Evolutionary conservation across 140 eudicot genomes (phyloP).

Genomic region (Anethum foeniculum): DNA sequence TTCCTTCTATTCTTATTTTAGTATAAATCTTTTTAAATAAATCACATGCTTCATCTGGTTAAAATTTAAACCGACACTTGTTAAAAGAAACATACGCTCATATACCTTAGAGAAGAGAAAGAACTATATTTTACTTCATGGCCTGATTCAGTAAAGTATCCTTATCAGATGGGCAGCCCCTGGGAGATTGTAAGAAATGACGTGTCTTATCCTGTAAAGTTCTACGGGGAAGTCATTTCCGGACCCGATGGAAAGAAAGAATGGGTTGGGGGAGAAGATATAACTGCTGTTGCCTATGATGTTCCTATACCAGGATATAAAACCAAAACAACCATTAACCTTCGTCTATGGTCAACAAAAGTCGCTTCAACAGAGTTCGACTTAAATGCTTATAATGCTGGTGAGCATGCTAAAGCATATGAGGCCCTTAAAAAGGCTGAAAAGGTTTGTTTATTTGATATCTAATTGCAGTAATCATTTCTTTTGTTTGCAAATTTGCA

Average conservation of each 20-base stretch:
- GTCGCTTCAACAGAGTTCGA: constrained; percentile 60
- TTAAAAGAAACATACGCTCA: not conserved
- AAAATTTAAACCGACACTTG: not conserved
- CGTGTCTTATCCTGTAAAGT: constrained; percentile 84
- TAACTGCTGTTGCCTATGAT: constrained; percentile 81
- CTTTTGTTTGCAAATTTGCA: not conserved
- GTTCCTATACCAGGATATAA: constrained; percentile 94
- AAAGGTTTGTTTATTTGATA: constrained; percentile 33
- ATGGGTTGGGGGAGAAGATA: constrained; percentile 93
- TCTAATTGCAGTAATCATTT: not conserved
- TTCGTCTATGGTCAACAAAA: constrained; percentile 82
- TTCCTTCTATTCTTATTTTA: constrained; percentile 6
- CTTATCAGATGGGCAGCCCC: constrained; percentile 83
- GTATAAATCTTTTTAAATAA: not conserved
- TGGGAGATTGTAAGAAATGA: constrained; percentile 94
- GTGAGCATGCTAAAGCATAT: constrained; percentile 76
- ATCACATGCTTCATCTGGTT: not conserved
- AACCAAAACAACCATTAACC: constrained; percentile 76
- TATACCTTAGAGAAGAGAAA: not conserved
- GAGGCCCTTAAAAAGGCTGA: constrained; percentile 75
- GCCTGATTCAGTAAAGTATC: constrained; percentile 8
- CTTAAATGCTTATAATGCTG: constrained; percentile 72
- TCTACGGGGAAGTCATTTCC: constrained; percentile 57
- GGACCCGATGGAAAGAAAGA: constrained; percentile 57
- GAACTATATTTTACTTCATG: not conserved